Evolutionary conservation across 176 grass and related monocot genomes (phyloP).

Genomic region (Chloris gayana): DNA sequence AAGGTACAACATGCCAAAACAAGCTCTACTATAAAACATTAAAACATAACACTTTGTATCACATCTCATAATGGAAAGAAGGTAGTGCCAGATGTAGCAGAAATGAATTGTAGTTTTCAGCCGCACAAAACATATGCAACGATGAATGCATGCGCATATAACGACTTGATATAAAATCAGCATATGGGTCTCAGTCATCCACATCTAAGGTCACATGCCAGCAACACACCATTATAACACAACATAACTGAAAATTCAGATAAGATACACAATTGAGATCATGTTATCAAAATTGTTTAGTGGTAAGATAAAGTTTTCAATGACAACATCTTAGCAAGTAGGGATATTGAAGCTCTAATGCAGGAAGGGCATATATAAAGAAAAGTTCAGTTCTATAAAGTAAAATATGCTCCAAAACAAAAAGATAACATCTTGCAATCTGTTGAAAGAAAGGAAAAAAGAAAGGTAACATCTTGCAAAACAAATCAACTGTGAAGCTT

Average conservation of each 20-base stretch:
- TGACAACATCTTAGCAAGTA: neutral
- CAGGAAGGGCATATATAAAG: neutral
- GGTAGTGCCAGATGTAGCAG: slow-evolving; percentile 11
- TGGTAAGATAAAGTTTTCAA: neutral
- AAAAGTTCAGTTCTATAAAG: neutral
- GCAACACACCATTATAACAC: neutral
- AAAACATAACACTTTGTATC: slow-evolving; percentile 11
- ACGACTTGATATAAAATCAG: slow-evolving; percentile 25
- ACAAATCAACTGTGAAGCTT: slow-evolving; percentile 7
- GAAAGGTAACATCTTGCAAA: neutral
- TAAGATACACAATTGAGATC: slow-evolving; percentile 6
- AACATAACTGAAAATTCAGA: neutral
- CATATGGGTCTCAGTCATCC: neutral
- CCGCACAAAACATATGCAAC: slow-evolving; percentile 20
- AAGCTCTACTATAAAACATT: too few species aligned
- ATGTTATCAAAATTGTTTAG: neutral
- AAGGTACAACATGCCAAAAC: slow-evolving; percentile 24
- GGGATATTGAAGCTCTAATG: neutral
- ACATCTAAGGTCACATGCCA: neutral
- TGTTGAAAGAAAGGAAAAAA: neutral
- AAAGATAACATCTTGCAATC: neutral
- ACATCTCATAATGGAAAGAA: slow-evolving; percentile 30
- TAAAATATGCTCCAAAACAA: neutral
- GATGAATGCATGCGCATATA: slow-evolving; percentile 27
- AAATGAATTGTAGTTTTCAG: slow-evolving; percentile 16